A percentile compares a stretch with the other conserved stretches of the same genome.
Conservation (phyloP, 1,139 yeast species). For the Taphrina confusa region DNA sequence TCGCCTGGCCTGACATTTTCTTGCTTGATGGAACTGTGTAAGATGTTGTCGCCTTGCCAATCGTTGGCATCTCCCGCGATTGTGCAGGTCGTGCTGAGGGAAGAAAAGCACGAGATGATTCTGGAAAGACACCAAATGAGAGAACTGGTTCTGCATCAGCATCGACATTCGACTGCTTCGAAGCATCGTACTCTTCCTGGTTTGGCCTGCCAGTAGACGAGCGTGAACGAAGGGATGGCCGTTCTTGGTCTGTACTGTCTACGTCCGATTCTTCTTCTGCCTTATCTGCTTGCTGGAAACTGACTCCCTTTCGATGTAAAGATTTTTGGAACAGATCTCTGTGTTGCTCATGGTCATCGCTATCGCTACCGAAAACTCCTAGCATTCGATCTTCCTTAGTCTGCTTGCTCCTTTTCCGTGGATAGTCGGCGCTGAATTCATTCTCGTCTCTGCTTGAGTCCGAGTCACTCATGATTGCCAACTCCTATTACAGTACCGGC, state of each 20-base stretch:
- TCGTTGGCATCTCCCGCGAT: background rate
- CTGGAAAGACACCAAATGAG: background rate
- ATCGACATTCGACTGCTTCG: background rate
- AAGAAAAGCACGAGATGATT: background rate
- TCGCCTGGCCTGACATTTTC: background rate
- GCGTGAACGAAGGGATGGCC: background rate
- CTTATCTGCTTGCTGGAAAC: conserved; percentile 35
- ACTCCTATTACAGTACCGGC: too few relatives aligned
- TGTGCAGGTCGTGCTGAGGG: conserved; percentile 7
- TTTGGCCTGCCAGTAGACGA: background rate
- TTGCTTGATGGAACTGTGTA: background rate
- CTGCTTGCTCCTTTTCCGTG: conserved; percentile 13
- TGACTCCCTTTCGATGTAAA: conserved; percentile 39
- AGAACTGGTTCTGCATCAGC: conserved; percentile 6
- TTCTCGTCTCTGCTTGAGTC: conserved; percentile 17
- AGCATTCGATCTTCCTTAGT: conserved; percentile 37
- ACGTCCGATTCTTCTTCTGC: conserved; percentile 27
- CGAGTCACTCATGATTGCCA: background rate
- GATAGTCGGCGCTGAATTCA: background rate
- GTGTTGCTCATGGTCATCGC: conserved; percentile 34
- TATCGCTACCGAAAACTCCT: conserved; percentile 40
- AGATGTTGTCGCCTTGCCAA: too few relatives aligned
- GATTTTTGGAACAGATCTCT: conserved; percentile 22
- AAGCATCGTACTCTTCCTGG: background rate
- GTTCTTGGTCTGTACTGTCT: conserved; percentile 17